Base-by-base conservation (phyloP, 2,329 filamentous ascomycete genomes). In the Akanthomyces dipterigenus region DNA sequence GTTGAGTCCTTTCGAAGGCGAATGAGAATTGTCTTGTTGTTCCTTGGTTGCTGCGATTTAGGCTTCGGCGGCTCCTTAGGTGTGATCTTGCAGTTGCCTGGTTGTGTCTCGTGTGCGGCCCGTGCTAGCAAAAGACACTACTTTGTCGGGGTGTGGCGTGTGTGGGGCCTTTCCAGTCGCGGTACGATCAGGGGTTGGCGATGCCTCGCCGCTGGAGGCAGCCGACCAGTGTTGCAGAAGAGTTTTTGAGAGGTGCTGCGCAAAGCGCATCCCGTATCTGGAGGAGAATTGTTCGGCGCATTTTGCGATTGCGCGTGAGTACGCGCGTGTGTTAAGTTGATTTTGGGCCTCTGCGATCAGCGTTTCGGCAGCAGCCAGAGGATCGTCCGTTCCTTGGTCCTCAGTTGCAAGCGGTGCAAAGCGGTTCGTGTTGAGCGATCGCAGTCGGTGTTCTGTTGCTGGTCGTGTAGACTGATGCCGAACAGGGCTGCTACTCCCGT, bases 251-350 rank as follows among this genome's bases (percentile, higher is more conserved):
- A 53, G 49, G 36, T 54, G 40, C 26, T 45, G n/a, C 14, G 48
- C 16, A 46, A 45, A 54, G 14, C 36, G 34, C 18, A 48, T 38
- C 5, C 40, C 34, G 38, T 54, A 60, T 43, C 42, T 22, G 5
- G 49, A 45, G 26, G 38, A 43, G 20, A 60, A 60, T 54, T 60
- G 31, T n/a, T 42, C 40, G 9, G 42, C 48, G 38, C 50, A 60
- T 50, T 60, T 20, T 40, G 40, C 24, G 16, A 54, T 60, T 46
- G 42, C 42, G n/a, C 36, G 34, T 28, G 38, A 20, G 20, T 46
- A 55, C 20, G 55, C 55, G 20, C 55, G 42, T 36, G 26, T 57
- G 20, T 57, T n/a, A 16, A 57, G 55, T 48, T 57, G 26, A 14
- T 16, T 18, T 9, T 57, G 42, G 42, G 53, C 38, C 20, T 57